Evolutionary conservation across 2,329 filamentous ascomycete species (phyloP).

Genomic region (Fusarium transvaalense): DNA sequence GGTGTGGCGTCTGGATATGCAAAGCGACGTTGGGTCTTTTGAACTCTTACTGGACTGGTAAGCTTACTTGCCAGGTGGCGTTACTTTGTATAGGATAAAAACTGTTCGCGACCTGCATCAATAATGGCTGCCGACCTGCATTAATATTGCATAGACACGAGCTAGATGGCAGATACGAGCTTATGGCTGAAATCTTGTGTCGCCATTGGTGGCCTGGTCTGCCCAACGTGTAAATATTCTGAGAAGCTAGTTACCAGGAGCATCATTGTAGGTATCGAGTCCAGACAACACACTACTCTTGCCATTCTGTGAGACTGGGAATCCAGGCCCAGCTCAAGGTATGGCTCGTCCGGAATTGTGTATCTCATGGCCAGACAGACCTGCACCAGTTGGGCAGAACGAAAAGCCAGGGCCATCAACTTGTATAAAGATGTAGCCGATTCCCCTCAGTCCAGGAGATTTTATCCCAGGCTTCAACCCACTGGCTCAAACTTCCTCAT

Average conservation of each 20-base stretch:
- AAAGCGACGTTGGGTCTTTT: neutral
- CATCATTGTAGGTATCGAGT: neutral
- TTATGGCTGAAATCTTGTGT: slow-evolving; percentile 29
- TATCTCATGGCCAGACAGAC: neutral
- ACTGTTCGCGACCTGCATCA: slow-evolving; percentile 28
- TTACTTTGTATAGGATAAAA: neutral
- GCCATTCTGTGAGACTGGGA: neutral
- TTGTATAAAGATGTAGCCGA: slow-evolving; percentile 10
- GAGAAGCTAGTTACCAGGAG: neutral
- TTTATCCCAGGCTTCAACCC: slow-evolving; percentile 9
- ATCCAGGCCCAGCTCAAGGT: no score
- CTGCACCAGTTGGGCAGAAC: no score
- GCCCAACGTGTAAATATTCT: slow-evolving; percentile 8
- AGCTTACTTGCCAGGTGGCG: slow-evolving; percentile 12
- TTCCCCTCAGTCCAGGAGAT: neutral
- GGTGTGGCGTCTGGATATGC: neutral
- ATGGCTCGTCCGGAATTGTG: neutral
- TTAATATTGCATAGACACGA: slow-evolving; percentile 37
- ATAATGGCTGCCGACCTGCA: slow-evolving; percentile 35
- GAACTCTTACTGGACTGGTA: slow-evolving; percentile 13
- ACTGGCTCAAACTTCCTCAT: slow-evolving; percentile 11
- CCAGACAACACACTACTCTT: neutral
- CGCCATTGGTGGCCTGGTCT: slow-evolving; percentile 18
- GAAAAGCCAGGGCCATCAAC: neutral
- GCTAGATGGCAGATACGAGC: slow-evolving; percentile 36